A percentile compares a stretch with the other conserved stretches of the same genome.
phyloP scores from a whole-genome alignment of 768 basidiomycete species.

The Tephrocybe rancida region DNA sequence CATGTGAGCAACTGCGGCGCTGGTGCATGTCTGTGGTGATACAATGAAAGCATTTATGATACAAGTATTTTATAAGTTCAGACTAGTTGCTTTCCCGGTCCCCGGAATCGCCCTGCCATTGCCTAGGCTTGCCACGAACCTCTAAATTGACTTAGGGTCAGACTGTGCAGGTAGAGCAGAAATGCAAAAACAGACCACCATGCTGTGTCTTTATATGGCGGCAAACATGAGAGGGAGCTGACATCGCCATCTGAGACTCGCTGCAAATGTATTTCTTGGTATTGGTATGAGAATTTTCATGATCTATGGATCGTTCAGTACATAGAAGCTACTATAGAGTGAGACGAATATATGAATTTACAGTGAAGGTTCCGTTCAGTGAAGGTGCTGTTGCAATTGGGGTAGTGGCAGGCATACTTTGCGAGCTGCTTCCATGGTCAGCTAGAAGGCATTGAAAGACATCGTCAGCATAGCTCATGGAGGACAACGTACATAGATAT shows the following conservation, averaged over 20 bases:
- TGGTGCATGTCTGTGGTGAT: too few relatives aligned
- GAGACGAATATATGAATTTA: not conserved
- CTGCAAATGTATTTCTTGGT: conserved; percentile 15
- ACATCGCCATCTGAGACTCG: conserved; percentile 3
- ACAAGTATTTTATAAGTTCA: too few relatives aligned
- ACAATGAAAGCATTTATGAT: too few relatives aligned
- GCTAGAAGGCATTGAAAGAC: too few relatives aligned
- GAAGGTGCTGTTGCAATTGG: not conserved
- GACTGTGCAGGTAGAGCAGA: not conserved
- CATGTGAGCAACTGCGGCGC: too few relatives aligned
- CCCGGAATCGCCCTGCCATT: too few relatives aligned
- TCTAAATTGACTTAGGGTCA: too few relatives aligned
- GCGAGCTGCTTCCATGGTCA: conserved; percentile 5
- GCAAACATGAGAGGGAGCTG: conserved; percentile 11
- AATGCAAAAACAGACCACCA: too few relatives aligned
- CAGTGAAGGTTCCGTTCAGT: conserved; percentile 3
- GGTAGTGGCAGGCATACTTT: not conserved
- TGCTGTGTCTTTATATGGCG: conserved; percentile 12
- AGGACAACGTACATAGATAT: too few relatives aligned
- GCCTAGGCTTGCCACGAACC: too few relatives aligned
- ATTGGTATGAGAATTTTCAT: conserved; percentile 15
- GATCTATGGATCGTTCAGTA: conserved; percentile 8
- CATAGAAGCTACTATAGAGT: not conserved
- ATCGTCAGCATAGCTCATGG: too few relatives aligned
- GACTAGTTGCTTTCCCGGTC: too few relatives aligned